A percentile compares a stretch with the other conserved stretches of the same genome.
phyloP scores from a whole-genome alignment of 2,329 filamentous ascomycete species.

The Aspergillus arachidicola region DNA sequence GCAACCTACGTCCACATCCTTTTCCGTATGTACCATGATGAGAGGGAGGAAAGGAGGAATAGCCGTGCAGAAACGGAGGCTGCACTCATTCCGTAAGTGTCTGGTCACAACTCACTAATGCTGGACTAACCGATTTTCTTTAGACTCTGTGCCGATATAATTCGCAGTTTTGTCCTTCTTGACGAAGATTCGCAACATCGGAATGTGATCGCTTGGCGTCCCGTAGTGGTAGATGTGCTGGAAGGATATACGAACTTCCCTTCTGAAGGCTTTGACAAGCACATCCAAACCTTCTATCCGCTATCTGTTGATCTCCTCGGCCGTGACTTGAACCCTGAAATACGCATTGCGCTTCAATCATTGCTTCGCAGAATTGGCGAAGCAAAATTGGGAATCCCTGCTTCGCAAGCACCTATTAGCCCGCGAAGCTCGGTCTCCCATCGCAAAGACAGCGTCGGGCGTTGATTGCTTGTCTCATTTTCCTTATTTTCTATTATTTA shows the following conservation, averaged over 20 bases:
- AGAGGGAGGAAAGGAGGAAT: slow-evolving; percentile 76
- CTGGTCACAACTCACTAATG: neutral
- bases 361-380: slow-evolving; percentile 84
- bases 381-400: slow-evolving; percentile 57
- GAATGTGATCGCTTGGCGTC: slow-evolving; percentile 95
- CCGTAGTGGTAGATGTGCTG: slow-evolving; percentile 93
- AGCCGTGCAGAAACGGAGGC: slow-evolving; percentile 83
- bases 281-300: slow-evolving; percentile 84
- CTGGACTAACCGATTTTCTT: slow-evolving; percentile 6
- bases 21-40: slow-evolving; percentile 95
- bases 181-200: slow-evolving; percentile 96
- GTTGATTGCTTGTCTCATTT: slow-evolving; percentile 9
- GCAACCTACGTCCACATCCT: slow-evolving; percentile 95
- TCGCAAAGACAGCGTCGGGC: slow-evolving; percentile 33
- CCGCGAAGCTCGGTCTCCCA: slow-evolving; percentile 41
- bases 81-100: slow-evolving; percentile 75
- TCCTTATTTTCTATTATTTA: slow-evolving; percentile 6
- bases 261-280: slow-evolving; percentile 73
- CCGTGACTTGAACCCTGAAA: slow-evolving; percentile 78
- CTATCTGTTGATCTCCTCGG: slow-evolving; percentile 79
- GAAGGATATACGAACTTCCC: slow-evolving; percentile 90
- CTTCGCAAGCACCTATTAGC: slow-evolving; percentile 30
- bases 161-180: slow-evolving; percentile 78
- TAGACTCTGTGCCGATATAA: slow-evolving; percentile 86
- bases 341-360: slow-evolving; percentile 75